Conservation (phyloP, 805 yeast genomes). For the Grigorovia transvaalensis region DNA sequence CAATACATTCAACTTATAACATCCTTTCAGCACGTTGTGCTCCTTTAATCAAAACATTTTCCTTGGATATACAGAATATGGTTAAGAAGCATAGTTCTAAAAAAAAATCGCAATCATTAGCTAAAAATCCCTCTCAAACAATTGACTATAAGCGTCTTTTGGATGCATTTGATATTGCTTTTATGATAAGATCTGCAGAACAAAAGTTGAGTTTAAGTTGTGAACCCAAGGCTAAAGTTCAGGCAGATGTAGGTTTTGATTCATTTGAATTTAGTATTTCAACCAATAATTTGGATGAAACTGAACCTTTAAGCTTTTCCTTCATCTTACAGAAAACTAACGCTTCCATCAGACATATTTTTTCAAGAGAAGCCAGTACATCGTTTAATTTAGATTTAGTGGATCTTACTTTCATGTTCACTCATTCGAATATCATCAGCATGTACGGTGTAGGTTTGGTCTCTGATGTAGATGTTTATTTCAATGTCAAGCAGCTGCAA, state of each 20-base stretch:
- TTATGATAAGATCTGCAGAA: slow-evolving; percentile 55
- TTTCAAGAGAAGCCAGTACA: slow-evolving; percentile 83
- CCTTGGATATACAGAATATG: slow-evolving; percentile 38
- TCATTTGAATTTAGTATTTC: slow-evolving; percentile 52
- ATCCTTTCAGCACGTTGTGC: slow-evolving; percentile 63
- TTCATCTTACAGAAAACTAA: slow-evolving; percentile 44
- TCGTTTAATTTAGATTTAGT: slow-evolving; percentile 42
- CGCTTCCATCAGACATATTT: slow-evolving; percentile 78
- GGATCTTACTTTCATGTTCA: slow-evolving; percentile 39
- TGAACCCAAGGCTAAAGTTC: slow-evolving; percentile 89
- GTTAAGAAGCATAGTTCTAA: slow-evolving; percentile 28
- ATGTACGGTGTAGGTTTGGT: slow-evolving; percentile 43
- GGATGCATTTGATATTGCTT: slow-evolving; percentile 47
- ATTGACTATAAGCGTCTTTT: slow-evolving; percentile 37
- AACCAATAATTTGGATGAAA: slow-evolving; percentile 35
- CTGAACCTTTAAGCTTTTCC: slow-evolving; percentile 35
- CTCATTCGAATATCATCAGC: slow-evolving; percentile 33
- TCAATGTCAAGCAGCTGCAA: slow-evolving; percentile 77
- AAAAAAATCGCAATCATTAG: slow-evolving; percentile 1
- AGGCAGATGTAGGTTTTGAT: slow-evolving; percentile 68
- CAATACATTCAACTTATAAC: slow-evolving; percentile 51
- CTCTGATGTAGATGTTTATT: slow-evolving; percentile 45
- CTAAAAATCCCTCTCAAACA: slow-evolving; percentile 5
- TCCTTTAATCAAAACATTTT: slow-evolving; percentile 59
- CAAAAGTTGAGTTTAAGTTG: slow-evolving; percentile 77